phyloP scores from a whole-genome alignment of 2,329 filamentous ascomycete species.

The Leptographium procerum region DNA sequence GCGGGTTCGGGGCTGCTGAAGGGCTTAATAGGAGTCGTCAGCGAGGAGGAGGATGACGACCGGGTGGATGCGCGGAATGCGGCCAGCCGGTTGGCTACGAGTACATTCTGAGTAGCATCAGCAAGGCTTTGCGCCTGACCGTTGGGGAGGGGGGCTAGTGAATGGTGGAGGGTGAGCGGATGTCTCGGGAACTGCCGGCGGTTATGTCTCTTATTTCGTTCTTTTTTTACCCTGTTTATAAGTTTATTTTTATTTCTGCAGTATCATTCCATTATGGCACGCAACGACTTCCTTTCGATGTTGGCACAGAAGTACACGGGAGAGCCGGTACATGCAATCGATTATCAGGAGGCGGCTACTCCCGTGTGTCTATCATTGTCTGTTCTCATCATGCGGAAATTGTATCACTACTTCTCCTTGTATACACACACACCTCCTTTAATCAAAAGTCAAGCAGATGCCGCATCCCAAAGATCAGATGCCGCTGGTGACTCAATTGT shows the following conservation, averaged over 20 bases:
- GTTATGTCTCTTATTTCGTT: neutral
- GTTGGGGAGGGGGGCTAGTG: neutral
- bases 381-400: neutral
- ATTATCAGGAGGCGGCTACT: neutral
- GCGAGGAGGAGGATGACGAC: slow-evolving; percentile 84
- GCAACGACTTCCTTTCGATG: neutral
- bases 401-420: neutral
- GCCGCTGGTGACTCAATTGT: neutral
- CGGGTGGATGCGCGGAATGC: slow-evolving; percentile 91
- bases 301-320: neutral
- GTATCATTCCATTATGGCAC: neutral
- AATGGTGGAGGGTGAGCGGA: neutral
- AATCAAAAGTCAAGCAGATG: neutral
- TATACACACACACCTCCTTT: neutral
- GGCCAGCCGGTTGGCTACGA: slow-evolving; percentile 83
- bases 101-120: slow-evolving; percentile 74
- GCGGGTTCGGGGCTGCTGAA: slow-evolving; percentile 14
- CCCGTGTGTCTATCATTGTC: neutral
- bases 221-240: neutral
- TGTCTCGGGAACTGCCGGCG: neutral
- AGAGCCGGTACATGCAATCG: neutral
- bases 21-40: slow-evolving; percentile 43
- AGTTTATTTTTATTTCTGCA: neutral
- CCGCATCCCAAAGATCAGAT: neutral
- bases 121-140: too few species aligned